Conservation (phyloP, 2,329 filamentous ascomycete genomes). For the Hymenoscyphus salicellus region DNA sequence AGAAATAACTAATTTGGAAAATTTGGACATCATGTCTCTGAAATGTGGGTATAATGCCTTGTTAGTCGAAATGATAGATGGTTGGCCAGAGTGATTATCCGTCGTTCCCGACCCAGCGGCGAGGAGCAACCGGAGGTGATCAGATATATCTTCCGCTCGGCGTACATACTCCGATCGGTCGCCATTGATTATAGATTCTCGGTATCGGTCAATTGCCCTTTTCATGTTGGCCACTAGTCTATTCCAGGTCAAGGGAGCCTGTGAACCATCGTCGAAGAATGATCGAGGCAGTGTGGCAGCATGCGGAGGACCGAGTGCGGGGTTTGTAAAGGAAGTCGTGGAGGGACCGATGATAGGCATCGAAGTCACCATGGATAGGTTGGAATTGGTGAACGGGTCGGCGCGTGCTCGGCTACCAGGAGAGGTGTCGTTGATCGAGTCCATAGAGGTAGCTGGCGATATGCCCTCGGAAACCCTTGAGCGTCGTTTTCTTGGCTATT, state of each 20-base stretch:
- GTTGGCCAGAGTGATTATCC: constrained; percentile 97
- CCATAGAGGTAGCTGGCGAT: constrained; percentile 86
- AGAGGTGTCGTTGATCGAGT: constrained; percentile 74
- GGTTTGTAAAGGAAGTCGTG: constrained; percentile 58
- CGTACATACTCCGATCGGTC: constrained; percentile 88
- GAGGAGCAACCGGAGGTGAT: constrained; percentile 88
- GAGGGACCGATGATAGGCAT: constrained; percentile 34
- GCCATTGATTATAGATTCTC: constrained; percentile 80
- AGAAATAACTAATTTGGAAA: constrained; percentile 97
- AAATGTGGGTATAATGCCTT: constrained; percentile 97
- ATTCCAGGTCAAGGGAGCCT: constrained; percentile 81
- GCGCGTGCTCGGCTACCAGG: constrained; percentile 55
- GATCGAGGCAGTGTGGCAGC: constrained; percentile 66
- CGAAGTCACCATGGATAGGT: constrained; percentile 50
- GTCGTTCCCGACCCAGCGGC: constrained; percentile 95
- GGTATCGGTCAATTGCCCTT: constrained; percentile 81
- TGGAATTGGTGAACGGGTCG: constrained; percentile 54
- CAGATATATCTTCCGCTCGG: constrained; percentile 95
- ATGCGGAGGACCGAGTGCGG: constrained; percentile 32
- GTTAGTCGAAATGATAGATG: constrained; percentile 98
- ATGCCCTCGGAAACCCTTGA: constrained; percentile 61
- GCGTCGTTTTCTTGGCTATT: constrained; percentile 59
- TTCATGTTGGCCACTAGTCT: constrained; percentile 91
- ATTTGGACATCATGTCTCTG: constrained; percentile 98
- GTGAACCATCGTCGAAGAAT: constrained; percentile 86